Conservation (phyloP, 164 flowering plant genomes). For the Amborella trichopoda region DNA sequence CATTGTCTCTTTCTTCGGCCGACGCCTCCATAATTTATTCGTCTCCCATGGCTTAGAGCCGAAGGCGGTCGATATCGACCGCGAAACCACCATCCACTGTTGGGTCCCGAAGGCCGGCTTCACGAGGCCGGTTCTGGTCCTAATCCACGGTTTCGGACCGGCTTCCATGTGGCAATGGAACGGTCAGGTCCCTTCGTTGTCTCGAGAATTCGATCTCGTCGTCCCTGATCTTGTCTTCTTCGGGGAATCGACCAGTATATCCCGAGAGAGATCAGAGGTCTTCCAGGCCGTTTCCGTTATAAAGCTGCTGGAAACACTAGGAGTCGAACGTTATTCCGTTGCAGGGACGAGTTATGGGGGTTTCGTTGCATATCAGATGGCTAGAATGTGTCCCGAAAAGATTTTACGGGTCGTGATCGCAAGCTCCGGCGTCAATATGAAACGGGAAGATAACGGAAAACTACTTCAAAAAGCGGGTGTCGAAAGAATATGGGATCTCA, state of each 20-base stretch:
- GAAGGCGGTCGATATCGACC: slow-evolving; percentile 25
- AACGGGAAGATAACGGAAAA: slow-evolving; percentile 20
- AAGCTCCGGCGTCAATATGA: slow-evolving; percentile 52
- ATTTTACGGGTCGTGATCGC: slow-evolving; percentile 68
- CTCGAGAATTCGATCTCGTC: slow-evolving; percentile 39
- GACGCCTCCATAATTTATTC: slow-evolving; percentile 32
- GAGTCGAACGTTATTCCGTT: slow-evolving; percentile 22
- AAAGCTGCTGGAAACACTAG: slow-evolving; percentile 33
- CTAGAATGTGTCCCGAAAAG: slow-evolving; percentile 37
- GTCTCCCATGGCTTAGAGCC: slow-evolving; percentile 18
- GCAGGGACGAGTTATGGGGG: slow-evolving; percentile 28
- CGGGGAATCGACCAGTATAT: slow-evolving; percentile 43
- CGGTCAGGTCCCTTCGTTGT: slow-evolving; percentile 26
- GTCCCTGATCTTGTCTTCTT: slow-evolving; percentile 76
- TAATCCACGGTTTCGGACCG: slow-evolving; percentile 66
- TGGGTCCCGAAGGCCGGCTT: slow-evolving; percentile 26
- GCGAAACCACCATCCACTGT: slow-evolving; percentile 40
- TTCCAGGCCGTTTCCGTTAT: slow-evolving; percentile 55
- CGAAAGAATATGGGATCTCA: slow-evolving; percentile 27
- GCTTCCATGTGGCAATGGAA: slow-evolving; percentile 47
- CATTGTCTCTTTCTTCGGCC: slow-evolving; percentile 21
- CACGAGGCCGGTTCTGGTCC: slow-evolving; percentile 22
- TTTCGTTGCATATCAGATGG: slow-evolving; percentile 57
- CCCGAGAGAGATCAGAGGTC: slow-evolving; percentile 37
- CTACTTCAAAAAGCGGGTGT: slow-evolving; percentile 31